Evolutionary conservation across 352 stramenopile genomes (phyloP).

Genomic region (Globisporangium mamillatum): DNA sequence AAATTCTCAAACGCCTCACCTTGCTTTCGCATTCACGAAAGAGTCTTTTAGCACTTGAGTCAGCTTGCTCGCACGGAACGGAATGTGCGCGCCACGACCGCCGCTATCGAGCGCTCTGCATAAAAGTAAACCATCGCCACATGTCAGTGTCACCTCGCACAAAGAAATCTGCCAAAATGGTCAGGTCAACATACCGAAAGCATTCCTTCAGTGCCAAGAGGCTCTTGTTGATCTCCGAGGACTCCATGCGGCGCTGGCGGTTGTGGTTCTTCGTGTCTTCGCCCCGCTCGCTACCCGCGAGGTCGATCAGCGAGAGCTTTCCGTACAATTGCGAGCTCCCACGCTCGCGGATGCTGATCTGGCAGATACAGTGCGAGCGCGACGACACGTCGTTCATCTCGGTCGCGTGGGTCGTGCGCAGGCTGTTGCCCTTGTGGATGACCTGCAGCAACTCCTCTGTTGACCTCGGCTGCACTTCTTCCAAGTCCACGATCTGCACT

Average conservation of each 20-base stretch:
- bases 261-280: constrained; percentile 95
- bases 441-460: constrained; percentile 92
- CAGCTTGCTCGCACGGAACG: constrained; percentile 95
- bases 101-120: constrained; percentile 88
- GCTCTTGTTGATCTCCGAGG: constrained; percentile 97
- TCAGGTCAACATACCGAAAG: constrained; percentile 71
- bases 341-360: constrained; percentile 85
- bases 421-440: constrained; percentile 90
- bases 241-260: constrained; percentile 92
- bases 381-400: constrained; percentile 96
- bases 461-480: constrained; percentile 85
- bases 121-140: not conserved
- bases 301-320: constrained; percentile 95
- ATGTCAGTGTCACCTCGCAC: not conserved
- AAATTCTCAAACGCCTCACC: constrained; percentile 22
- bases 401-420: constrained; percentile 95
- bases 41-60: constrained; percentile 98
- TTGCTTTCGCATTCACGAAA: constrained; percentile 93
- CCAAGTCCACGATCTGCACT: constrained; percentile 95
- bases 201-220: constrained; percentile 97
- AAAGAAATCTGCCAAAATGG: not conserved
- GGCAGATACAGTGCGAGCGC: constrained; percentile 94
- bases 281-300: constrained; percentile 94
- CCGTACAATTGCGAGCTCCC: constrained; percentile 52
- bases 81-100: constrained; percentile 88